Conservation (phyloP, 208 protist species). For the Leishmania tarentolae region DNA sequence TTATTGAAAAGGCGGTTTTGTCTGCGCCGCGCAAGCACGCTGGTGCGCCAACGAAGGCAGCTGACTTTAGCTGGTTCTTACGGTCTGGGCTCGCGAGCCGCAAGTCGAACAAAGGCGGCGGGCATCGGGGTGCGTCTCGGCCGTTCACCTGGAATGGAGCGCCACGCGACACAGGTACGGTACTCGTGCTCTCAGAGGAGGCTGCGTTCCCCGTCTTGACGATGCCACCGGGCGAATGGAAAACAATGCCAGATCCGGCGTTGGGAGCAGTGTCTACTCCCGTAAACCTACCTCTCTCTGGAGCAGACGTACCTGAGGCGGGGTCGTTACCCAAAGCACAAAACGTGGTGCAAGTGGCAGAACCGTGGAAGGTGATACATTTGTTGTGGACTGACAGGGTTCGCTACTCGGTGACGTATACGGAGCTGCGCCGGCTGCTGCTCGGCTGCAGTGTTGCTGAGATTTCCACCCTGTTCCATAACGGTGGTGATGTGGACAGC, state of each 20-base stretch:
- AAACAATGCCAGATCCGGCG: neutral
- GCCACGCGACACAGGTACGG: conserved; percentile 21
- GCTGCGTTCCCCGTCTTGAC: conserved; percentile 23
- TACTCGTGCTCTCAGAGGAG: conserved; percentile 27
- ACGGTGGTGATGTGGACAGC: neutral
- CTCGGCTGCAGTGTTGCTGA: conserved; percentile 29
- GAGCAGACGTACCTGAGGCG: neutral
- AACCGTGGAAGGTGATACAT: conserved; percentile 34
- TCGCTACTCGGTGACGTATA: conserved; percentile 47
- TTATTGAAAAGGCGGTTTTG: conserved; percentile 34
- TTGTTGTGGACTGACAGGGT: conserved; percentile 46
- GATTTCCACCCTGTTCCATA: conserved; percentile 22
- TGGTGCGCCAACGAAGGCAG: conserved; percentile 18
- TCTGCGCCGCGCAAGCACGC: conserved; percentile 26
- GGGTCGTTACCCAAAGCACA: neutral
- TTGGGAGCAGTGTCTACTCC: neutral
- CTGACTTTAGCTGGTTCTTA: conserved; percentile 22
- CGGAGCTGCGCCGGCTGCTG: conserved; percentile 40
- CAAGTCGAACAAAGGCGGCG: too few species aligned
- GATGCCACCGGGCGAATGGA: neutral
- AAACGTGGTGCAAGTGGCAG: conserved; percentile 11
- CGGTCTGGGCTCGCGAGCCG: neutral
- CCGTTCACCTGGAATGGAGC: conserved; percentile 20
- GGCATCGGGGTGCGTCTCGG: neutral
- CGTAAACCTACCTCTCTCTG: neutral